Evolutionary conservation across 1,284 basidiomycete species (phyloP), one percentile per base, ranked within the genome.

Genomic region (Heterobasidion occidentale): DNA sequence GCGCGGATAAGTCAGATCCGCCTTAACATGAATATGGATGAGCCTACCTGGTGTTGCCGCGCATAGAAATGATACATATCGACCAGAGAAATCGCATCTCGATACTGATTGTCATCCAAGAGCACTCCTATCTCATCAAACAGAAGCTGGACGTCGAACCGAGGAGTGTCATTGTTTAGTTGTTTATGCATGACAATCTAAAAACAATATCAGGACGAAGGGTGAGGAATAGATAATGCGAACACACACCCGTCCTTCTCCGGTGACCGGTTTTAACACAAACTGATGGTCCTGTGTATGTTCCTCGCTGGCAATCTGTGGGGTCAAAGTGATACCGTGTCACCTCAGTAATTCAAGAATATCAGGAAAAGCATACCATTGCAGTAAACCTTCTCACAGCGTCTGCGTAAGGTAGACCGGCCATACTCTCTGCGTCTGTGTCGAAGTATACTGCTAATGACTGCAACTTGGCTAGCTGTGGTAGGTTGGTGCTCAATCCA

Each of bases 31-130:
- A 42, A 38, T 19, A 56, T 27, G 44, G 35, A 48, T 36, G 15
- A n/a, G 6, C 73, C 63, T 68, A 90, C 89, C 77, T 94, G 91
- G 60, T 90, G 89, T 62, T 92, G 92, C 55, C 97, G 86, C 51
- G 88, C 81, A 72, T 96, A 98, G 61, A 99, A 91, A 69, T 99
- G 96, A 73, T 98, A 98, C 78, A 98, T 93, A 69, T 99, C 96
- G 59, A 95, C 78, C 54, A 99, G 83, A 19, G 92, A 96, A 60
- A 99, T 92, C 12, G 83, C 86, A 70, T 99, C 94, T 50, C 94
- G 85, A 69, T 99, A 99, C 71, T 99, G 98, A 63, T 96, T 85
- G 62, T 94, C 87, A 68, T 99, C 96, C 57, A 99, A 75, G 11
- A 90, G 82, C 57, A 99, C 87, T 7, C 91, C 95, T 55, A 99